Percentiles rank a stretch among this genome's conserved stretches.
Evolutionary conservation across 257 asterid species (phyloP).

Genomic region (Gentiana straminea): DNA sequence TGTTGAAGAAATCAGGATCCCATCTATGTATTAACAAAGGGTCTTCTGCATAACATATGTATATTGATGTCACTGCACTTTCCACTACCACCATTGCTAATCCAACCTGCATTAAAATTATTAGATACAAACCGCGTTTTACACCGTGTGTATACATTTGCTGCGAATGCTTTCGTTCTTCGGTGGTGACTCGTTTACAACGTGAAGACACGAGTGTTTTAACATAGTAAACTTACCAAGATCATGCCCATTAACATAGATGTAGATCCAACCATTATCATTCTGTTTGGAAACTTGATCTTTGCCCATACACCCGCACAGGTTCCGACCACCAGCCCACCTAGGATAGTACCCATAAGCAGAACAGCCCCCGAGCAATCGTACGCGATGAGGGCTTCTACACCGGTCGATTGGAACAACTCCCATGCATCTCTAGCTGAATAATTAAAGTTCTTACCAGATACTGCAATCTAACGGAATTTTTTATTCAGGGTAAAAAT

Average conservation of each 20-base stretch:
- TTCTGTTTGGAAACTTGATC: conserved; percentile 63
- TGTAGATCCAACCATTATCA: conserved; percentile 85
- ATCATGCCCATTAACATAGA: conserved; percentile 98
- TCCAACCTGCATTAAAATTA: conserved; percentile 48
- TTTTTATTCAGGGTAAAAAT: no score
- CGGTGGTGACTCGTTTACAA: no score
- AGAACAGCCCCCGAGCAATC: conserved; percentile 97
- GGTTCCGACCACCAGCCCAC: conserved; percentile 83
- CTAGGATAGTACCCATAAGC: conserved; percentile 76
- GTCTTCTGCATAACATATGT: conserved; percentile 85
- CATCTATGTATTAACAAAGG: conserved; percentile 71
- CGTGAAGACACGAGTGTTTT: background rate
- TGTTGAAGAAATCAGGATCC: conserved; percentile 68
- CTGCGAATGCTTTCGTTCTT: no score
- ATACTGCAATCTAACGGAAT: conserved; percentile 60
- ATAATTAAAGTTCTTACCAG: conserved; percentile 86
- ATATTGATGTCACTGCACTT: conserved; percentile 93
- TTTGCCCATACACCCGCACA: conserved; percentile 74
- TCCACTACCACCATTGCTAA: conserved; percentile 90
- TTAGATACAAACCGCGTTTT: no score
- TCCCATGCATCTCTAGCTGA: conserved; percentile 99
- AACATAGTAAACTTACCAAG: conserved; percentile 38
- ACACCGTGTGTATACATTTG: no score
- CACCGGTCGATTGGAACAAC: conserved; percentile 90
- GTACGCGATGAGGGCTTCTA: conserved; percentile 87